Evolutionary conservation across 331 rosid species (phyloP), one percentile per base, ranked within the genome.

Genomic region (Spiraea crenata): DNA sequence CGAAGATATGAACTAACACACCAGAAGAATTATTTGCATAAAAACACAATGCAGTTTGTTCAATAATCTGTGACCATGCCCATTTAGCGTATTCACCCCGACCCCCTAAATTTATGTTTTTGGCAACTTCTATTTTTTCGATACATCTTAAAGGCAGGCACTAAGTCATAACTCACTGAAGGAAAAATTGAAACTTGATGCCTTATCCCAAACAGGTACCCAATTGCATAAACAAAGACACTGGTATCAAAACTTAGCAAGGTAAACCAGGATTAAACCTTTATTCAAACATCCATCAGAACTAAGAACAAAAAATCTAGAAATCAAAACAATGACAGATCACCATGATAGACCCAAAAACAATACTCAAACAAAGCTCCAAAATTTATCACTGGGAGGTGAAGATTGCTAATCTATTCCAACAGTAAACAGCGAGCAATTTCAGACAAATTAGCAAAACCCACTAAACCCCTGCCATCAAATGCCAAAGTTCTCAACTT

Each of bases 401-500:
- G 25, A 58, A 58, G 44, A 58, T 58, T 13, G 8, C 12, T 16
- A 34, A 14, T 13, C 13, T 49, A 17, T 52, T 39, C 45, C 48
- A 17, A 2, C 13, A 39, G 16, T 47, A 61, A 61, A 39, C 31
- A 39, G 9, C 20, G 38, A 38, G 44, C 20, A 58, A 58, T n/a
- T 47, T 42, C 20, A 45, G 49, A 20, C 20, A 16, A 65, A 65
- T 41, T 15, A 31, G 44, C 45, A 63, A 45, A 58, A 65, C 0
- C 67, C n/a, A 46, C 17, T 15, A 19, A 40, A 45, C 48, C 39
- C 3, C 20, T 77, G 64, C 40, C 65, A 60, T 17, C 65, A 60
- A 35, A 60, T 35, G 64, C 12, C 1, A 58, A 58, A 37, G 64
- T 58, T 58, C 13, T 37, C 47, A 15, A 38, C 46, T 2, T n/a